Evolutionary conservation across 345 rosid species (phyloP).

Genomic region (Kernera saxatilis): DNA sequence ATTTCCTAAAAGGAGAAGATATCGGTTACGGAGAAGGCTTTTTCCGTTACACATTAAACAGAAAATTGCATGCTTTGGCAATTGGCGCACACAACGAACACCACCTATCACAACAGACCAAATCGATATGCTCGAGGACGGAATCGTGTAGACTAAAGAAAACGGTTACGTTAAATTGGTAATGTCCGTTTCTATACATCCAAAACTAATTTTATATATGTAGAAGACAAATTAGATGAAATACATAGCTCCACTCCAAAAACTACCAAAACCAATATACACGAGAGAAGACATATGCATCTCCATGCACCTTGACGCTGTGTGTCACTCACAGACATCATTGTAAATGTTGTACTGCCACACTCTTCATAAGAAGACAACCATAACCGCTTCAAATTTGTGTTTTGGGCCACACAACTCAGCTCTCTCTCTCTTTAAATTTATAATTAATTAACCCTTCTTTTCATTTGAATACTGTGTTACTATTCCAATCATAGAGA

Average conservation of each 20-base stretch:
- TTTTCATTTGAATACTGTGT: background rate
- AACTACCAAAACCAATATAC: conserved; percentile 3
- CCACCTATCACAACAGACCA: conserved; percentile 7
- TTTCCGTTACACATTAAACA: background rate
- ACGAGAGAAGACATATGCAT: conserved; percentile 18
- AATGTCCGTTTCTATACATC: conserved; percentile 3
- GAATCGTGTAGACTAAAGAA: background rate
- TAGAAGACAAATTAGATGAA: conserved; percentile 4
- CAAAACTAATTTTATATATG: background rate
- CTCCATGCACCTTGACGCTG: conserved; percentile 15
- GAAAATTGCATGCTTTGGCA: conserved; percentile 11
- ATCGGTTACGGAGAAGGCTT: background rate
- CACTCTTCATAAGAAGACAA: conserved; percentile 17
- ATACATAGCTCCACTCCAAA: background rate
- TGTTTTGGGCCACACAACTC: conserved; percentile 4
- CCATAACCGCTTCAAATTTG: conserved; percentile 8
- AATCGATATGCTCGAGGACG: conserved; percentile 16
- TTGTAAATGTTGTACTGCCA: conserved; percentile 8
- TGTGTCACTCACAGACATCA: conserved; percentile 7
- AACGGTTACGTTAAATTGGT: background rate
- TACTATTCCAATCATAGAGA: background rate
- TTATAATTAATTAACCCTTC: background rate
- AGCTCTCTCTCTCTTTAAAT: background rate
- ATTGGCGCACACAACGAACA: conserved; percentile 11
- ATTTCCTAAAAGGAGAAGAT: background rate